These are phyloP conservation scores for Aspergillus chevalieri DNA, from an alignment of 2,329 filamentous ascomycete genomes.

Conservation along the genomic window DNA sequence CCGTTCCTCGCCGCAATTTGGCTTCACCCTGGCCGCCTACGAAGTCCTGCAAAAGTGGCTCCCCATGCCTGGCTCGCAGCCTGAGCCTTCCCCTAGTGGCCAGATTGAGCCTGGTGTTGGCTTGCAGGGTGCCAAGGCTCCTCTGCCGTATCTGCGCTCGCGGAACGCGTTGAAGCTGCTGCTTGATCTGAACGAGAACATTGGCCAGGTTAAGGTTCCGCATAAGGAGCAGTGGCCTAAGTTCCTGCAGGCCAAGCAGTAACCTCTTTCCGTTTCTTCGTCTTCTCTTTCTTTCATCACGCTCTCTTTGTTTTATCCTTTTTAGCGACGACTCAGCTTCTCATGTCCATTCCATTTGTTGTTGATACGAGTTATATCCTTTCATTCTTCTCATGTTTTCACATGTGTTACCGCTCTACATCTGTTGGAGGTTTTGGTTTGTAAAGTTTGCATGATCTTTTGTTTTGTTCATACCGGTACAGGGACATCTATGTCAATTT, in stretches of 20 bases:
- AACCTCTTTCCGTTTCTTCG: conserved; percentile 7
- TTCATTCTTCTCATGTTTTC: conserved; percentile 1
- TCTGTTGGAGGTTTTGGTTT: conserved; percentile 7
- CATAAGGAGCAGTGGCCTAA: conserved; percentile 35
- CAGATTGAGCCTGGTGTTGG: conserved; percentile 59
- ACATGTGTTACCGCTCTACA: conserved; percentile 22
- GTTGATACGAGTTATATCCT: conserved; percentile 13
- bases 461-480: conserved; percentile 1
- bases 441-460: neutral
- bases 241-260: conserved; percentile 25
- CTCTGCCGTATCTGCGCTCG: conserved; percentile 64
- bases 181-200: conserved; percentile 87
- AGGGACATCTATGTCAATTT: conserved; percentile 5
- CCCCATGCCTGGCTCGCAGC: conserved; percentile 64
- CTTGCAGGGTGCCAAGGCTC: conserved; percentile 57
- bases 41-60: conserved; percentile 78
- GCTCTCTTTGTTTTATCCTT: conserved; percentile 12
- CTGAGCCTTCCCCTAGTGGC: conserved; percentile 52
- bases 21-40: conserved; percentile 93
- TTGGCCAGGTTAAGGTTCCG: conserved; percentile 66
- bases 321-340: conserved; percentile 19
- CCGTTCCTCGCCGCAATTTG: conserved; percentile 93
- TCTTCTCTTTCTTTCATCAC: conserved; percentile 9
- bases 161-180: conserved; percentile 94
- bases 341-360: conserved; percentile 5